These are phyloP conservation scores for Magnolia kwangsiensis DNA, from an alignment of 164 flowering plant species.

Conservation along the genomic window DNA sequence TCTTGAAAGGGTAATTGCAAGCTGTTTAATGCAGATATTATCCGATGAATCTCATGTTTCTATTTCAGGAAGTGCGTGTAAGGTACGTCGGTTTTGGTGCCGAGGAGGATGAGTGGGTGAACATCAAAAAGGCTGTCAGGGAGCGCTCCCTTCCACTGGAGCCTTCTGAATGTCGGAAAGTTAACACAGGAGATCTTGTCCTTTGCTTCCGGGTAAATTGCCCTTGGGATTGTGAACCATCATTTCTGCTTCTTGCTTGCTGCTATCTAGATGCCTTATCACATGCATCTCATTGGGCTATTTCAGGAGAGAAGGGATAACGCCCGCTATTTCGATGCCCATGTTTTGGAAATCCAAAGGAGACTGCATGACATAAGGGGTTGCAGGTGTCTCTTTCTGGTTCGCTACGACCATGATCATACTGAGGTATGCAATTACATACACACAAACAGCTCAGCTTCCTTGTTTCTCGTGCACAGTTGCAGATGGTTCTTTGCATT, in stretches of 20 bases:
- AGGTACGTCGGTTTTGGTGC: constrained; percentile 74
- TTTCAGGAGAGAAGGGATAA: constrained; percentile 65
- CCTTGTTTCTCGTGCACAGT: too few species aligned
- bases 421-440: constrained; percentile 40
- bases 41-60: too few species aligned
- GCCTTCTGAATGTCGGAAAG: constrained; percentile 64
- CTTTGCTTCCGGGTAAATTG: constrained; percentile 72
- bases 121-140: constrained; percentile 48
- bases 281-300: not conserved
- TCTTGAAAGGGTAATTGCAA: not conserved
- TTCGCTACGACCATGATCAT: constrained; percentile 65
- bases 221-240: not conserved
- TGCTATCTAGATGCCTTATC: not conserved
- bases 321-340: constrained; percentile 77
- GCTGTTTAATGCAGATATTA: not conserved
- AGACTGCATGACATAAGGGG: constrained; percentile 58
- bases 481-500: too few species aligned
- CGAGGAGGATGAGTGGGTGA: constrained; percentile 91
- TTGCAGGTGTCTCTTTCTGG: constrained; percentile 71
- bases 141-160: constrained; percentile 81
- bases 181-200: constrained; percentile 65
- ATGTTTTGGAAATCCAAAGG: constrained; percentile 51
- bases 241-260: not conserved
- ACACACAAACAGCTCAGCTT: not conserved
- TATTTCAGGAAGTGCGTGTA: constrained; percentile 77